These are phyloP conservation scores for Lecanosticta acicola DNA, from an alignment of 2,329 filamentous ascomycete species.

Conservation along the genomic window DNA sequence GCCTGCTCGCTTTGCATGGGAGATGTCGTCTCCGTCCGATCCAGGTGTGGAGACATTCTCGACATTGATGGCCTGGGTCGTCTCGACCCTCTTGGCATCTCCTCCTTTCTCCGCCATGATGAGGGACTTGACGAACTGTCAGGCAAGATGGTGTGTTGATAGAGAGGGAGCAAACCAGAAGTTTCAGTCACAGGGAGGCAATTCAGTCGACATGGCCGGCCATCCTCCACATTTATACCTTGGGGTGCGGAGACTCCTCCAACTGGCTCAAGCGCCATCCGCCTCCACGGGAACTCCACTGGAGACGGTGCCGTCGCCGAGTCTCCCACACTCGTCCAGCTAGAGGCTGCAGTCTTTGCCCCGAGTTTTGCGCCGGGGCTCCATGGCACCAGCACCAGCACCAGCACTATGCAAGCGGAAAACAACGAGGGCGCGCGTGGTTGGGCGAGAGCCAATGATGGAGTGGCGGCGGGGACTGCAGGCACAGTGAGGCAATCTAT, in stretches of 20 bases:
- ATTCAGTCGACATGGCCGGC: background rate
- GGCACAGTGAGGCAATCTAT: too few species aligned
- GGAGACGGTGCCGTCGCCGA: too few species aligned
- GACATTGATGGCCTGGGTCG: conserved; percentile 17
- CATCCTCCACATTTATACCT: conserved; percentile 7
- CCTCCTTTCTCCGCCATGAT: conserved; percentile 21
- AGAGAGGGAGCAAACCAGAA: too few species aligned
- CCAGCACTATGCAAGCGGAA: background rate
- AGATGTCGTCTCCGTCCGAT: conserved; percentile 21
- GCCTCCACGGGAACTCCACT: too few species aligned
- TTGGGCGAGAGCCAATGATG: conserved; percentile 8
- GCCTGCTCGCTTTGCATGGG: conserved; percentile 28
- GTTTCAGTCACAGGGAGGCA: too few species aligned
- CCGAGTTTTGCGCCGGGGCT: too few species aligned
- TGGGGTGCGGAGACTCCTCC: background rate
- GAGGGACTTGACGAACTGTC: too few species aligned
- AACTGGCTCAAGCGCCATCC: too few species aligned
- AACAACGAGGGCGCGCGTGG: background rate
- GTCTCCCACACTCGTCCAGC: too few species aligned
- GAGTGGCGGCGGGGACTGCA: conserved; percentile 6
- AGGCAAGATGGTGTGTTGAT: conserved; percentile 1
- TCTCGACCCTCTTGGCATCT: conserved; percentile 14
- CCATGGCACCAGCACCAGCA: too few species aligned
- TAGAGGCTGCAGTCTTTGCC: too few species aligned
- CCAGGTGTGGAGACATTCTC: conserved; percentile 21